These are phyloP conservation scores for Furcasterigmium furcatum DNA, from an alignment of 2,329 filamentous ascomycete species.

Conservation along the genomic window DNA sequence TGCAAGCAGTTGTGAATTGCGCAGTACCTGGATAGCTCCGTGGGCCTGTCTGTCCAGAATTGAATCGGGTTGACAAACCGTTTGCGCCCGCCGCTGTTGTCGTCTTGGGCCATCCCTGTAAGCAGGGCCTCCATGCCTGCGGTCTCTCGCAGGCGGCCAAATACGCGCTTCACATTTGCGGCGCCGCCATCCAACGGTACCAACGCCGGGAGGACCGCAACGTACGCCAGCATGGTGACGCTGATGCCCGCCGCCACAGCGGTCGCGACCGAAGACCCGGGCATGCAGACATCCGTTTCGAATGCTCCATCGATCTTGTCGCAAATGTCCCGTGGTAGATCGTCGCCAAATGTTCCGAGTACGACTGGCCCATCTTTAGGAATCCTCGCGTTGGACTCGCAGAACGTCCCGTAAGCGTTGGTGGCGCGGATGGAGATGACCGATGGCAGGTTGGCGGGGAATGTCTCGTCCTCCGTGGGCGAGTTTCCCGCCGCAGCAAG, in stretches of 20 bases:
- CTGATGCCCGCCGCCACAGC: background rate
- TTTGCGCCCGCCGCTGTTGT: background rate
- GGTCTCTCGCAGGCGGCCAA: background rate
- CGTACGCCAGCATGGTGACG: background rate
- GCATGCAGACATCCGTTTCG: background rate
- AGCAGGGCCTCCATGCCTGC: background rate
- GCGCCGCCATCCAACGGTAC: too few relatives aligned
- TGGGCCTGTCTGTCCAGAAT: background rate
- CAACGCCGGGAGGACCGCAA: background rate
- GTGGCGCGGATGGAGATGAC: constrained; percentile 14
- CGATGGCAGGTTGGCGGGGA: constrained; percentile 3
- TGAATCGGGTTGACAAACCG: background rate
- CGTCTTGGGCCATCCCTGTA: background rate
- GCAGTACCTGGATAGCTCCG: background rate
- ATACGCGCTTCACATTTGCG: background rate
- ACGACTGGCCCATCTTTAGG: background rate
- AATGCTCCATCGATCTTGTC: background rate
- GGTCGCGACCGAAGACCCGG: background rate
- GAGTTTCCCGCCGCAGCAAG: background rate
- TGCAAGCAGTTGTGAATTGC: background rate
- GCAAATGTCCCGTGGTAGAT: background rate
- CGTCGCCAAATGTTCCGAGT: background rate
- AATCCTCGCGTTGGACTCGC: background rate
- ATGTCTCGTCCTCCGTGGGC: constrained; percentile 4
- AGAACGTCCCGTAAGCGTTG: background rate